Conservation (phyloP, 345 rosid genomes). For the Citrus inodora region DNA sequence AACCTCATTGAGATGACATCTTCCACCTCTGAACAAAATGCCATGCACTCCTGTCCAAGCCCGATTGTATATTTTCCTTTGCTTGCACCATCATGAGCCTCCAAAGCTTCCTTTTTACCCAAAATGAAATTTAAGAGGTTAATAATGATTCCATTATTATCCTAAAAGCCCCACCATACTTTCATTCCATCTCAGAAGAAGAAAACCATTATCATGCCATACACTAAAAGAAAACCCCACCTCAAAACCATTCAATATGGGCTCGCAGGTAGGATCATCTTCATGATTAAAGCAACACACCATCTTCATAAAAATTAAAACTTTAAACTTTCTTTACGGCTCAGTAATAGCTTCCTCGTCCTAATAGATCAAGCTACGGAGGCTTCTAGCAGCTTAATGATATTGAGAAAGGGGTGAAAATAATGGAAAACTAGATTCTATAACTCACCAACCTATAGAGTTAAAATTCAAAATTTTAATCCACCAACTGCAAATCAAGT, state of each 20-base stretch:
- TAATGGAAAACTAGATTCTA: not conserved
- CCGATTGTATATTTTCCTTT: slow-evolving; percentile 99
- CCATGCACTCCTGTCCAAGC: slow-evolving; percentile 98
- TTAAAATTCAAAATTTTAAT: not conserved
- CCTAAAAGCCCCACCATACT: not conserved
- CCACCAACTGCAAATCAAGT: slow-evolving; percentile 7
- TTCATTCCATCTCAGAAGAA: not conserved
- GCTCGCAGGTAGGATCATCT: not conserved
- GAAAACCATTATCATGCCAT: not conserved
- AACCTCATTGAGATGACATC: slow-evolving; percentile 99
- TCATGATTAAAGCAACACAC: not conserved
- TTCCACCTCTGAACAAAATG: slow-evolving; percentile 95
- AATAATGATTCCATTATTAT: not conserved
- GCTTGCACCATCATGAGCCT: slow-evolving; percentile 94
- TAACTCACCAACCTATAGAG: not conserved
- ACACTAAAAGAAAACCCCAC: not conserved
- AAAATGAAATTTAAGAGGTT: not conserved
- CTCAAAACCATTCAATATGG: not conserved
- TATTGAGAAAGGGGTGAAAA: too few relatives aligned
- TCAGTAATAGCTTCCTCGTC: not conserved
- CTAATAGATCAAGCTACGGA: not conserved
- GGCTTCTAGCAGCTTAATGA: not conserved
- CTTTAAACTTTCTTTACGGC: not conserved
- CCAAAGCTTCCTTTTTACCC: slow-evolving; percentile 70
- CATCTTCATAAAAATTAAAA: not conserved